These are phyloP conservation scores for Xylariales sp. DNA, from an alignment of 2,329 filamentous ascomycete species.

Conservation along the genomic window DNA sequence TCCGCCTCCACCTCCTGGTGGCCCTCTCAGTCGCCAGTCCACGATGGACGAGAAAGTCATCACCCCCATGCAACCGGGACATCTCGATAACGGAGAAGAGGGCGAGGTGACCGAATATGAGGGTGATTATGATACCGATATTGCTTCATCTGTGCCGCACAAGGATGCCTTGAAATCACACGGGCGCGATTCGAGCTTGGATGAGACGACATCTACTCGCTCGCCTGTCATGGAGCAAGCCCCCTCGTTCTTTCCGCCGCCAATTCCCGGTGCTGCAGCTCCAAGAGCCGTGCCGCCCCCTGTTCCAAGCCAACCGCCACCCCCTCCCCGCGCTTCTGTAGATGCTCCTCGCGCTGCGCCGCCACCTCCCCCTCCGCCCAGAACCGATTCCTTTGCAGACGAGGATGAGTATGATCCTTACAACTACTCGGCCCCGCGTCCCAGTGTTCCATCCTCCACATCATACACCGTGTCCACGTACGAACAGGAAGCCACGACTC, in stretches of 20 bases:
- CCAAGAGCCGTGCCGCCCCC: conserved; percentile 62
- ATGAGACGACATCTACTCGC: conserved; percentile 60
- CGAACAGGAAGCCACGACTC: conserved; percentile 44
- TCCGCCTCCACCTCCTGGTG: conserved; percentile 60
- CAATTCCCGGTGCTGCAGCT: conserved; percentile 47
- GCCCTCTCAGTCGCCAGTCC: conserved; percentile 49
- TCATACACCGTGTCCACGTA: conserved; percentile 34
- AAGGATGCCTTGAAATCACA: conserved; percentile 90
- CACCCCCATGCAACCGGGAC: conserved; percentile 35
- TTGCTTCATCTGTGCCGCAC: conserved; percentile 86
- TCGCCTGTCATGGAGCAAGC: conserved; percentile 44
- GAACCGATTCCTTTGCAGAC: conserved; percentile 26
- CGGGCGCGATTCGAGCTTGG: conserved; percentile 69
- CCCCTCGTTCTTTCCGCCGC: conserved; percentile 46
- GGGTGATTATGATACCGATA: conserved; percentile 96
- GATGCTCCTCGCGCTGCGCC: conserved; percentile 69
- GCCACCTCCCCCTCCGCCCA: conserved; percentile 33
- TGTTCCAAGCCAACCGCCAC: conserved; percentile 55
- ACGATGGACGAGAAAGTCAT: conserved; percentile 49
- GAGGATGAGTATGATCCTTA: conserved; percentile 70
- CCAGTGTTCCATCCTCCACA: conserved; percentile 17
- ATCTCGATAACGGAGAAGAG: conserved; percentile 55
- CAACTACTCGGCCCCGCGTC: conserved; percentile 41
- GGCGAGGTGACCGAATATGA: conserved; percentile 92
- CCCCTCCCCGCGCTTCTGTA: conserved; percentile 54